phyloP scores from a whole-genome alignment of 768 basidiomycete genomes.

The Mycena haematopus region DNA sequence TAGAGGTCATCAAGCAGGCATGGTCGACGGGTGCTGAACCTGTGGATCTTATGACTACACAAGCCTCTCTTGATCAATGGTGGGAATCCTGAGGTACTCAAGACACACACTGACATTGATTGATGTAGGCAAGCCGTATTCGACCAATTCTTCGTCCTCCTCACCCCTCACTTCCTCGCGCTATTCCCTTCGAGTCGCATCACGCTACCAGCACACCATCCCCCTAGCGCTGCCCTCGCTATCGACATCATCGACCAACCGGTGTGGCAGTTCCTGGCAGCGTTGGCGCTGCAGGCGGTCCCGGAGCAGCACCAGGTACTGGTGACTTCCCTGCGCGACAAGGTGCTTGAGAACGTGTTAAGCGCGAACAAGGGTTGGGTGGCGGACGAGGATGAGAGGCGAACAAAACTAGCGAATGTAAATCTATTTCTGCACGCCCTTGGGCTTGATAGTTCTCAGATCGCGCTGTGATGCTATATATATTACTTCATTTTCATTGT shows the following conservation, averaged over 20 bases:
- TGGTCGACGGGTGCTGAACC: constrained; percentile 57
- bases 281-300: constrained; percentile 84
- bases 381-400: constrained; percentile 72
- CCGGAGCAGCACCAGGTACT: constrained; percentile 89
- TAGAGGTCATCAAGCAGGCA: constrained; percentile 88
- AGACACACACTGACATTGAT: constrained; percentile 21
- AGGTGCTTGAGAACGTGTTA: constrained; percentile 89
- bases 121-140: constrained; percentile 81
- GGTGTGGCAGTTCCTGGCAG: constrained; percentile 94
- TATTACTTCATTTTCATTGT: constrained; percentile 32
- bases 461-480: constrained; percentile 44
- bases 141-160: constrained; percentile 82
- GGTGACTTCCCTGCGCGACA: constrained; percentile 86
- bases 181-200: constrained; percentile 93
- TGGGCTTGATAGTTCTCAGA: constrained; percentile 50
- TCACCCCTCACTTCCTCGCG: constrained; percentile 74
- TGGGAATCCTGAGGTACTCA: constrained; percentile 32
- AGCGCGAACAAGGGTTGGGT: constrained; percentile 80
- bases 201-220: constrained; percentile 45
- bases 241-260: constrained; percentile 83
- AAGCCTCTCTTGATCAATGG: constrained; percentile 79
- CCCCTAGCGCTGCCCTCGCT: constrained; percentile 38
- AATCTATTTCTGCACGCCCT: constrained; percentile 89
- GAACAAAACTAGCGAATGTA: constrained; percentile 87
- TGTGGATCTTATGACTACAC: constrained; percentile 63